Conservation (phyloP, 2,329 filamentous ascomycete species). For the Hortaea sp. region DNA sequence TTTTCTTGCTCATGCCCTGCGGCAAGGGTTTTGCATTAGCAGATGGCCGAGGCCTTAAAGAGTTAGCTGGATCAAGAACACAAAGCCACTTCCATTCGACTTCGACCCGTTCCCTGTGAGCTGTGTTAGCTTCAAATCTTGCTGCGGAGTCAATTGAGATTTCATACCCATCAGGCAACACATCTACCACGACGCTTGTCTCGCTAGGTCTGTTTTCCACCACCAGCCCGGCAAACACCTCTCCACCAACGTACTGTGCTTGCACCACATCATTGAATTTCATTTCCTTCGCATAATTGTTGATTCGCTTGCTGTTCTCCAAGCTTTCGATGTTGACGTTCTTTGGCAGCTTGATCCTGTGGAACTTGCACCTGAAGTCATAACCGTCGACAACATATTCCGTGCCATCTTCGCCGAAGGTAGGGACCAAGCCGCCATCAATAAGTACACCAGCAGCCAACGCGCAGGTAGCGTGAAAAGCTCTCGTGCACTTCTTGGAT, state of each 20-base stretch:
- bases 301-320: slow-evolving; percentile 60
- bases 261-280: slow-evolving; percentile 71
- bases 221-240: slow-evolving; percentile 85
- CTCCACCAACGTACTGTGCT: slow-evolving; percentile 69
- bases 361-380: slow-evolving; percentile 90
- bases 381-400: slow-evolving; percentile 89
- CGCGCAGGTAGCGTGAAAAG: slow-evolving; percentile 93
- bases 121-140: slow-evolving; percentile 1
- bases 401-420: slow-evolving; percentile 80
- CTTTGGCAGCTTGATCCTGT: slow-evolving; percentile 77
- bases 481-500: slow-evolving; percentile 82
- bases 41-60: slow-evolving; percentile 64
- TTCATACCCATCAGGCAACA: slow-evolving; percentile 69
- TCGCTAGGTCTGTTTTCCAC: slow-evolving; percentile 72
- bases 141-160: not conserved
- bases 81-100: slow-evolving; percentile 78
- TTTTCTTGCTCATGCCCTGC: slow-evolving; percentile 37
- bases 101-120: slow-evolving; percentile 57
- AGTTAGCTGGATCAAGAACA: slow-evolving; percentile 60
- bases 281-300: slow-evolving; percentile 57
- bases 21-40: slow-evolving; percentile 63
- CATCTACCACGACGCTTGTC: slow-evolving; percentile 65
- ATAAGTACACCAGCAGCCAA: slow-evolving; percentile 85
- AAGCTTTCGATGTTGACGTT: slow-evolving; percentile 48
- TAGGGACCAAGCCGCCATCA: slow-evolving; percentile 74